A percentile compares a stretch with the other conserved stretches of the same genome.
Conservation (phyloP, 768 basidiomycete genomes). For the Calocybe cyanea region DNA sequence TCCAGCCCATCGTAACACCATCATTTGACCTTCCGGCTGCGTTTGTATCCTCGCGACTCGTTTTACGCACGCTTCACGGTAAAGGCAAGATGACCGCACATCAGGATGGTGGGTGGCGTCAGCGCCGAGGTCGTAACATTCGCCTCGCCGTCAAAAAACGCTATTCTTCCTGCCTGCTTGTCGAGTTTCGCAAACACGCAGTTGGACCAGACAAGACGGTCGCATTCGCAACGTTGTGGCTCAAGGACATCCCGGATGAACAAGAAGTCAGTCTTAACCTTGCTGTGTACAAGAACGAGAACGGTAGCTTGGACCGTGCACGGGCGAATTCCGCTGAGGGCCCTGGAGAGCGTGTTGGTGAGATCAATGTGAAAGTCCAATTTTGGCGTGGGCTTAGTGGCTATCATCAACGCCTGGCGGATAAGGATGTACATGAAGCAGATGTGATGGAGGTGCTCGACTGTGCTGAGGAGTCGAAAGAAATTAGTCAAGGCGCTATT, state of each 20-base stretch:
- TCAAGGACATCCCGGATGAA: slow-evolving; percentile 38
- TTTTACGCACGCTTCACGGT: slow-evolving; percentile 33
- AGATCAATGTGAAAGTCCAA: slow-evolving; percentile 33
- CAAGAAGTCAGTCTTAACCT: slow-evolving; percentile 25
- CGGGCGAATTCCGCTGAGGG: slow-evolving; percentile 23
- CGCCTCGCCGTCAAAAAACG: slow-evolving; percentile 37
- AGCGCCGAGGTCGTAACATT: slow-evolving; percentile 24
- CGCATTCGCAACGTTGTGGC: slow-evolving; percentile 37
- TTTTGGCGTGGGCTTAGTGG: slow-evolving; percentile 40
- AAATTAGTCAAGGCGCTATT: slow-evolving; percentile 20
- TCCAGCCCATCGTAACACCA: slow-evolving; percentile 30
- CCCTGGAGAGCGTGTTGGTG: slow-evolving; percentile 23
- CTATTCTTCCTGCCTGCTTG: slow-evolving; percentile 34
- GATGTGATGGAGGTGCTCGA: slow-evolving; percentile 43
- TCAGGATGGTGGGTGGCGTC: slow-evolving; percentile 29
- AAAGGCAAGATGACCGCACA: slow-evolving; percentile 34
- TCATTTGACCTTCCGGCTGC: slow-evolving; percentile 27
- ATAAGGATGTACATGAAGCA: slow-evolving; percentile 29
- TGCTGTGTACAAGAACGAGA: slow-evolving; percentile 23
- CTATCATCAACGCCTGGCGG: slow-evolving; percentile 34
- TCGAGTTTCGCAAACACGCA: slow-evolving; percentile 32
- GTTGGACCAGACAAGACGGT: slow-evolving; percentile 30
- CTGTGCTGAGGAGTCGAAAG: slow-evolving; percentile 33
- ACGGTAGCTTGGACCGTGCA: slow-evolving; percentile 21
- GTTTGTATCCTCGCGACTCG: slow-evolving; percentile 34